These are phyloP conservation scores for Fagopyrum tataricum DNA, from an alignment of 148 eudicot genomes.

Conservation along the genomic window DNA sequence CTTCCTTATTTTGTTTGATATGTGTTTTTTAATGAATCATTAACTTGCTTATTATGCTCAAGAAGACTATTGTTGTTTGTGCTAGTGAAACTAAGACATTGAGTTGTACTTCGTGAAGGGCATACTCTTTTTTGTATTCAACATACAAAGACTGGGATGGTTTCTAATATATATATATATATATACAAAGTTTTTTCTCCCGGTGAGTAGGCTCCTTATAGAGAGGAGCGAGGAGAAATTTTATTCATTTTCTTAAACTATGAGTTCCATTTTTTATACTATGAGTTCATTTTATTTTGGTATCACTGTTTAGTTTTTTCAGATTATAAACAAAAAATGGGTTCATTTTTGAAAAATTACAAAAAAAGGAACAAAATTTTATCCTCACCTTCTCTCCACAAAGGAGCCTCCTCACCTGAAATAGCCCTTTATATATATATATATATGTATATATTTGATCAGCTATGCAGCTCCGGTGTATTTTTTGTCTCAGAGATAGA, in stretches of 20 bases:
- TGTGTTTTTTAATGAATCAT: neutral
- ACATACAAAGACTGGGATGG: neutral
- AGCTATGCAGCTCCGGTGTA: neutral
- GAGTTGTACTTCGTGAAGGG: neutral
- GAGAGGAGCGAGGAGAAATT: no score
- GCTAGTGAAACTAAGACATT: neutral
- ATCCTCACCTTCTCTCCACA: no score
- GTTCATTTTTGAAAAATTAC: no score
- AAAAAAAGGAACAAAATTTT: no score
- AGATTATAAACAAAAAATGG: no score
- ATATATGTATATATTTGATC: neutral
- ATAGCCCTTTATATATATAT: no score
- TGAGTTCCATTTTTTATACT: neutral
- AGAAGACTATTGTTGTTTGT: neutral
- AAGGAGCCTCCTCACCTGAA: no score
- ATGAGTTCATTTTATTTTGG: no score
- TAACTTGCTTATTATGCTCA: neutral
- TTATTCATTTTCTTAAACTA: no score
- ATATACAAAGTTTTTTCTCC: no score
- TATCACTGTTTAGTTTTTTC: no score
- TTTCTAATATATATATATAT: neutral
- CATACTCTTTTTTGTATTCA: neutral
- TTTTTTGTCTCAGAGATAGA: neutral
- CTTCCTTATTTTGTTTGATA: conserved; percentile 10
- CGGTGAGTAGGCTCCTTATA: no score